Evolutionary conservation across 768 basidiomycete genomes (phyloP), one percentile per base, ranked within the genome.

Genomic region (Leccinellum luteum): DNA sequence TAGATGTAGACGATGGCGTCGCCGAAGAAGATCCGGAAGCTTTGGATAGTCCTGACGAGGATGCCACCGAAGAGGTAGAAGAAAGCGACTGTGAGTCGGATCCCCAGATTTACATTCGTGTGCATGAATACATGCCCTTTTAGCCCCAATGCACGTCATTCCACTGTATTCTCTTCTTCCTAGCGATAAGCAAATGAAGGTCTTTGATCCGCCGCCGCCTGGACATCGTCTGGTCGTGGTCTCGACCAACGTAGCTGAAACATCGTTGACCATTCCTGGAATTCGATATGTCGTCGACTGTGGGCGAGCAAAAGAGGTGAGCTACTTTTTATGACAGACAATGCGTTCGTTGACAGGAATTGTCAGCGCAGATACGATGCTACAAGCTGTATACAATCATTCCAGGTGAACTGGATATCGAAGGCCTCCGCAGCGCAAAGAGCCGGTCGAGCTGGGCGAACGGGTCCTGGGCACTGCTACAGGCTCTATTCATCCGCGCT

Each of bases 251-350:
- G 89, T 98, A 27, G 96, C 96, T 1, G 96, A 98, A 71, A 98
- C 96, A 0, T 97, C 96, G 7, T 77, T 98, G 31, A 98, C 96
- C 0, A 99, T 99, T 58, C 96, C 96, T 25, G 92, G 91, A 6
- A 95, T 99, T 65, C 89, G 92, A 15, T 99, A 99, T 73, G 96
- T 99, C n/a, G 85, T 99, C 28, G 96, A 99, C 69, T 90, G 90
- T 65, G 96, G 96, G 5, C 82, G 95, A 62, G 93, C 91, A 5
- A 98, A 99, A 74, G 94, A 98, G 80, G 92, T 91, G 63, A 38
- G 67, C 53, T 30, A 15, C 38, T 58, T 35, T 51, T 35, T 32
- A 14, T 28, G 41, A 6, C 17, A 43, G 41, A 49, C 31, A 19
- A 34, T 14, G 23, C 50, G 2, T 7, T 4, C 45, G 44, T 47